Evolutionary conservation across 768 basidiomycete genomes (phyloP).

Genomic region (Phylloporus rhodoxanthus): DNA sequence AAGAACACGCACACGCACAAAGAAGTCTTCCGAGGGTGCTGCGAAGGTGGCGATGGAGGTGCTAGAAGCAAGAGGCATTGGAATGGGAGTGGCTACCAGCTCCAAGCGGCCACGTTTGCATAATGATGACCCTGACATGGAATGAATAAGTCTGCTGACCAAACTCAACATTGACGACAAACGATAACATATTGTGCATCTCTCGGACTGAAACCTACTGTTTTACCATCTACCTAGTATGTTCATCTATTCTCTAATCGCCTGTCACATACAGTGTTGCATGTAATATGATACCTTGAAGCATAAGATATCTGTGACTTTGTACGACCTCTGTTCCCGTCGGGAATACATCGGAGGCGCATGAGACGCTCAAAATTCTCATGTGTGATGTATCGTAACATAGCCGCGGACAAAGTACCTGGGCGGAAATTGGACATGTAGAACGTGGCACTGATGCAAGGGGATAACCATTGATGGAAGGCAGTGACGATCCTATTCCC

Average conservation of each 20-base stretch:
- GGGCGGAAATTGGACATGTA: conserved; percentile 23
- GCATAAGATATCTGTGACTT: conserved; percentile 16
- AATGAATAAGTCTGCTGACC: conserved; percentile 15
- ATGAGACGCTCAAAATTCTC: background rate
- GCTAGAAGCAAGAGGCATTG: conserved; percentile 74
- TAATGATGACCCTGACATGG: conserved; percentile 46
- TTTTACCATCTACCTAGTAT: conserved; percentile 30
- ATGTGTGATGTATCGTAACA: conserved; percentile 3
- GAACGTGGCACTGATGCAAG: conserved; percentile 12
- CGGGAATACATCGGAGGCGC: conserved; percentile 9
- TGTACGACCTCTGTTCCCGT: conserved; percentile 5
- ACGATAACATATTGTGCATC: conserved; percentile 28
- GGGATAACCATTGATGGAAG: conserved; percentile 18
- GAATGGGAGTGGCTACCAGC: conserved; percentile 38
- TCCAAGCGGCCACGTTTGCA: conserved; percentile 44
- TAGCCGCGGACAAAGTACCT: conserved; percentile 23
- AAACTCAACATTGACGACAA: conserved; percentile 16
- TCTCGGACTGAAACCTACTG: conserved; percentile 21
- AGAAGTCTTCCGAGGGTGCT: conserved; percentile 65
- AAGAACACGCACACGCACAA: conserved; percentile 67
- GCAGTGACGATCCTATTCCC: conserved; percentile 24
- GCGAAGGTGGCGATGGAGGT: conserved; percentile 75
- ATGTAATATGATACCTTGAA: conserved; percentile 37
- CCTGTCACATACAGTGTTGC: conserved; percentile 33
- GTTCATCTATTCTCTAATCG: conserved; percentile 29